A percentile compares a stretch with the other conserved stretches of the same genome.
phyloP scores from a whole-genome alignment of 2,329 filamentous ascomycete genomes.

The Ophiobolus disseminans region DNA sequence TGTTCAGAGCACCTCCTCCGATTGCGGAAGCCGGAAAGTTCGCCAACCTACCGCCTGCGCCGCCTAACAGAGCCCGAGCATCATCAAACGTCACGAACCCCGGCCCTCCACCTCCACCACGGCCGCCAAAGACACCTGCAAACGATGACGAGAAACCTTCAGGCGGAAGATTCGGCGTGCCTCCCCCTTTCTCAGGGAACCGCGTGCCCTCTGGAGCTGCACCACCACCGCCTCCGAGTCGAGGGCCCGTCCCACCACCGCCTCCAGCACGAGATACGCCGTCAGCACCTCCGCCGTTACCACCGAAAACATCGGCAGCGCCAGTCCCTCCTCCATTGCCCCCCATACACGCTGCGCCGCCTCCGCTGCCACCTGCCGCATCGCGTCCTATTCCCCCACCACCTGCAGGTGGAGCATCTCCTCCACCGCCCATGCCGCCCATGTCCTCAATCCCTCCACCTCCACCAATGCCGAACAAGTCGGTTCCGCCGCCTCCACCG shows the following conservation, averaged over 20 bases:
- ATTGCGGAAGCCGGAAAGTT: conserved; percentile 89
- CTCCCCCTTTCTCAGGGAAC: conserved; percentile 77
- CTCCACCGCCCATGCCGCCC: conserved; percentile 38
- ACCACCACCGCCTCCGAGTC: conserved; percentile 77
- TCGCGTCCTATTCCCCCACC: conserved; percentile 37
- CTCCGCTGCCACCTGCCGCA: conserved; percentile 36
- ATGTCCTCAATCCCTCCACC: conserved; percentile 32
- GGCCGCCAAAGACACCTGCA: conserved; percentile 61
- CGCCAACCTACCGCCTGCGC: conserved; percentile 61
- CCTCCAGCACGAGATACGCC: conserved; percentile 54
- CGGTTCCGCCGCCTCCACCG: conserved; percentile 34
- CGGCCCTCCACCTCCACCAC: conserved; percentile 70
- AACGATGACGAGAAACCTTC: conserved; percentile 67
- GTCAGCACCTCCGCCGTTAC: conserved; percentile 48
- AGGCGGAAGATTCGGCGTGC: conserved; percentile 72
- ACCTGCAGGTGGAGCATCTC: conserved; percentile 34
- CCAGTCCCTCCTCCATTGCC: conserved; percentile 68
- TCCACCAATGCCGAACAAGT: no score
- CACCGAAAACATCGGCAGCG: conserved; percentile 48
- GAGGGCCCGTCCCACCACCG: conserved; percentile 69
- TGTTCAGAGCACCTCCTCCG: conserved; percentile 86
- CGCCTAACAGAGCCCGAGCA: conserved; percentile 58
- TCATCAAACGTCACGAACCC: conserved; percentile 59
- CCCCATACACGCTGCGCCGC: conserved; percentile 34
- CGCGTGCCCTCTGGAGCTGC: conserved; percentile 65